Evolutionary conservation across 139 green algal genomes (phyloP), one percentile per base, ranked within the genome.

Genomic region (Coccomyxa sp.): DNA sequence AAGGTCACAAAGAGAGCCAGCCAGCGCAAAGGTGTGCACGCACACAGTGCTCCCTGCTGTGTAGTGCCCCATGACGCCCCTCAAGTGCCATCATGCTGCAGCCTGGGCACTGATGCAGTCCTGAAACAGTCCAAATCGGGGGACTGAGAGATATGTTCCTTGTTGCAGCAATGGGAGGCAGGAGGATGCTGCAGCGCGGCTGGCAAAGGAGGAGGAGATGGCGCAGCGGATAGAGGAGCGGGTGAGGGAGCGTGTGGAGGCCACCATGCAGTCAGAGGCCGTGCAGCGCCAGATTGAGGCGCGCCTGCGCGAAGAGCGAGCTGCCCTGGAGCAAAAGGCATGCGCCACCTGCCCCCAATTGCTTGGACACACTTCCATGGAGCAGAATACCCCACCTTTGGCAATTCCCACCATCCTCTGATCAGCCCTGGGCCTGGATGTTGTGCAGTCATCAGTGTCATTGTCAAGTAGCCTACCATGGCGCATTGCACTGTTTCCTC

Each of bases 281-380:
- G 80, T 87, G 18, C 66, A 81, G 27, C 15, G 32, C n/a, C 82
- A 83, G 30, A 86, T 89, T 0, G 77, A 88, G 31, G 28, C 21
- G 25, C 85, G 87, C 11, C 74, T 87, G 38, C 79, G 67, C 30
- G 82, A 88, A 51, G 85, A 90, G 77, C 82, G 87, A 0, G 85
- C 85, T 17, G 67, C 78, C 27, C 83, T 90, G 63, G 85, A 90
- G 81, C 82, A 90, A 58, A 82, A 88, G 80, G 87, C 84, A 27
- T 80, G 28, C 31, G 10, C 16, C 27, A 7, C 38, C 38, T 51
- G 38, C n/a, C 80, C 38, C 38, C 38, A 51, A 11, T 51, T 51
- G 38, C 38, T 51, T 7, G 7, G 7, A 11, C 10, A 18, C 58
- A n/a, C 25, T 23, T 75, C 21, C 66, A 23, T 51, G 38, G 38